These are phyloP conservation scores for Erodium moschatum DNA, from an alignment of 441 rosid species.

Conservation along the genomic window DNA sequence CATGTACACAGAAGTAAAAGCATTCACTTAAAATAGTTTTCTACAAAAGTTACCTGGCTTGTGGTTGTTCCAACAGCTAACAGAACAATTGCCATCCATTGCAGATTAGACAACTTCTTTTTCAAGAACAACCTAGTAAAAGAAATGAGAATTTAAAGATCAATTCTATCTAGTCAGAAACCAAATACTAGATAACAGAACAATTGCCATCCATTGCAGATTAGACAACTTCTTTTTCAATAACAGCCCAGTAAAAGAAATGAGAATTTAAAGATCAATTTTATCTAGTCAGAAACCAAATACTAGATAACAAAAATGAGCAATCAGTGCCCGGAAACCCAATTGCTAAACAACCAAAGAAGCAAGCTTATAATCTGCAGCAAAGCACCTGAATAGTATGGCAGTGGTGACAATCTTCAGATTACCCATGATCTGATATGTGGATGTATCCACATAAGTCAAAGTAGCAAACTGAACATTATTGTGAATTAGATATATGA, in stretches of 20 bases:
- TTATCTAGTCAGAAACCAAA: neutral
- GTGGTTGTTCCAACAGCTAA: constrained; percentile 82
- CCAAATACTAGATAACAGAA: constrained; percentile 28
- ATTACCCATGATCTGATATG: constrained; percentile 79
- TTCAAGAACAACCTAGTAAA: constrained; percentile 45
- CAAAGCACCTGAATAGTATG: constrained; percentile 46
- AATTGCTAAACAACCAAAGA: neutral
- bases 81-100: constrained; percentile 72
- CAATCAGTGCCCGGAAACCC: neutral
- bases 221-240: constrained; percentile 50
- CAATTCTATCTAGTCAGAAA: neutral
- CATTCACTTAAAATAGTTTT: neutral
- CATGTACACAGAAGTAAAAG: neutral
- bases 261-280: neutral
- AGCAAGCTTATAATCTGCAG: too few species aligned
- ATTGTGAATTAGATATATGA: constrained; percentile 64
- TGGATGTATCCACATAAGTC: constrained; percentile 64
- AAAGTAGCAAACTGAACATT: constrained; percentile 72
- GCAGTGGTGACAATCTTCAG: constrained; percentile 72
- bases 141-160: neutral
- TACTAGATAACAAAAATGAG: neutral
- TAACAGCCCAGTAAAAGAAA: constrained; percentile 38
- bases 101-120: constrained; percentile 54
- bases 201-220: constrained; percentile 76
- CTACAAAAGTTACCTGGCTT: constrained; percentile 48